These are phyloP conservation scores for Russula virescens DNA, from an alignment of 768 basidiomycete species.

Conservation along the genomic window DNA sequence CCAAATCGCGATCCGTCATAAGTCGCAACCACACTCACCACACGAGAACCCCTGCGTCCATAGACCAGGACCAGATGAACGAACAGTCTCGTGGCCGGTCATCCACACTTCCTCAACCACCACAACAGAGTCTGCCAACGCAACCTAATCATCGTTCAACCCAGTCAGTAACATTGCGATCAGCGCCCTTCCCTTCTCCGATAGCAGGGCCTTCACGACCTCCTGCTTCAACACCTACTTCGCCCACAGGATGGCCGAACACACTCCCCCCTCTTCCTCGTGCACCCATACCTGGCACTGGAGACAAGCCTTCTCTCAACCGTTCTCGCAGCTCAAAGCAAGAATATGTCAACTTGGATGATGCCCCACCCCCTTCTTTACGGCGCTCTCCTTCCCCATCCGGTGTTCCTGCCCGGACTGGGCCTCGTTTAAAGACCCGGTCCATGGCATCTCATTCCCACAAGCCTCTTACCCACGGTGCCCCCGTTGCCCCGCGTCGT, in stretches of 20 bases:
- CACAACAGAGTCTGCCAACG: background rate
- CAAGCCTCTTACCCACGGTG: background rate
- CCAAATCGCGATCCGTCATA: constrained; percentile 20
- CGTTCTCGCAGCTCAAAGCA: constrained; percentile 5
- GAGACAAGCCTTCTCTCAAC: background rate
- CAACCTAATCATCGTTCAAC: constrained; percentile 17
- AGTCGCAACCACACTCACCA: constrained; percentile 16
- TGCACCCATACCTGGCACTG: constrained; percentile 3
- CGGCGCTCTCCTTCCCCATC: constrained; percentile 26
- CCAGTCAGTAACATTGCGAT: constrained; percentile 16
- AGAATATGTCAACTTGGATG: constrained; percentile 25
- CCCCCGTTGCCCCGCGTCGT: constrained; percentile 10
- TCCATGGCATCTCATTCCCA: background rate
- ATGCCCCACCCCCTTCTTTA: constrained; percentile 23
- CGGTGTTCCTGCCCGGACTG: background rate
- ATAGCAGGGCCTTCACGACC: constrained; percentile 5
- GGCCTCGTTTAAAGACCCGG: background rate
- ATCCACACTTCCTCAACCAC: constrained; percentile 18
- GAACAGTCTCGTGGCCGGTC: constrained; percentile 19
- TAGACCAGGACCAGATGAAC: constrained; percentile 3
- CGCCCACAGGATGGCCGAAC: constrained; percentile 20
- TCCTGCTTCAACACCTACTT: constrained; percentile 18
- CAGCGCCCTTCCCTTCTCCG: background rate
- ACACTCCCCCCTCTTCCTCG: constrained; percentile 20
- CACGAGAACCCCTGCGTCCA: constrained; percentile 8